Conservation (phyloP, 257 asterid genomes). For the Salvia splendens region DNA sequence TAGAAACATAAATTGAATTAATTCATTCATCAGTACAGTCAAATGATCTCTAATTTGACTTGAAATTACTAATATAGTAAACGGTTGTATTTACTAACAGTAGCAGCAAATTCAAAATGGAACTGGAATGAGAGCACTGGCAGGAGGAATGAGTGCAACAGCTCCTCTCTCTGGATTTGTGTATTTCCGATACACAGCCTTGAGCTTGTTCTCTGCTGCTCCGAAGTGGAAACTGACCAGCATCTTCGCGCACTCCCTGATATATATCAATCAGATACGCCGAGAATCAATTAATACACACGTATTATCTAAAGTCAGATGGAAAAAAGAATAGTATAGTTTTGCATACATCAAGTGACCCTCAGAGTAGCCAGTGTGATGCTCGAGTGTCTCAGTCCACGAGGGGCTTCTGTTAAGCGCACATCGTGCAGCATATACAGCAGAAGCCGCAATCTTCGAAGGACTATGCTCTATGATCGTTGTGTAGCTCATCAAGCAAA, state of each 20-base stretch:
- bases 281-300: not conserved
- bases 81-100: not conserved
- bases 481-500: conserved; percentile 66
- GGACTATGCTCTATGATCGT: conserved; percentile 44
- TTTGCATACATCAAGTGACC: conserved; percentile 54
- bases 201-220: conserved; percentile 59
- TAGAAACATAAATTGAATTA: not conserved
- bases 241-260: conserved; percentile 64
- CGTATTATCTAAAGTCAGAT: not conserved
- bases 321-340: not conserved
- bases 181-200: conserved; percentile 59
- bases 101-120: conserved; percentile 8
- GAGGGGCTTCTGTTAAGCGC: conserved; percentile 56
- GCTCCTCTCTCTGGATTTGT: conserved; percentile 54
- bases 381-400: conserved; percentile 74
- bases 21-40: conserved; percentile 26
- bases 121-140: conserved; percentile 39
- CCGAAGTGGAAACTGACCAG: conserved; percentile 61
- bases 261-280: too few relatives aligned
- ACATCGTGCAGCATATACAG: conserved; percentile 78
- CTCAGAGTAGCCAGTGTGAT: conserved; percentile 69
- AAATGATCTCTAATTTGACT: conserved; percentile 35
- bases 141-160: conserved; percentile 76
- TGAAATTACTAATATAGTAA: not conserved
- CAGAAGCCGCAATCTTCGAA: conserved; percentile 74